A percentile compares a stretch with the other conserved stretches of the same genome.
These are phyloP conservation scores for Beauveria rudraprayagi DNA, from an alignment of 2,329 filamentous ascomycete species.

Conservation along the genomic window DNA sequence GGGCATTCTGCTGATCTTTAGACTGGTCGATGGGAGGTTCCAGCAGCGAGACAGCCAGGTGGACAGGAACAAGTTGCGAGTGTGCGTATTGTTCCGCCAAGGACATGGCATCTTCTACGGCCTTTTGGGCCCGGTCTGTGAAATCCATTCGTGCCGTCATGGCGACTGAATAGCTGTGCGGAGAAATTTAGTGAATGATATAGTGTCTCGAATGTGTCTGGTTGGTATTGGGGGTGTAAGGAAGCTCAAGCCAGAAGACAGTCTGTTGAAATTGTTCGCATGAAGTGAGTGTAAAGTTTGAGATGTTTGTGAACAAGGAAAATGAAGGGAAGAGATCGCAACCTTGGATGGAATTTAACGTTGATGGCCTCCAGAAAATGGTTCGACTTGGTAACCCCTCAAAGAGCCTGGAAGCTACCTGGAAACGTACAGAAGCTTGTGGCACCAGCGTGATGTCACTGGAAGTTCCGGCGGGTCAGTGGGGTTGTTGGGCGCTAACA, in stretches of 20 bases:
- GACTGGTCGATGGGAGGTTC: slow-evolving; percentile 68
- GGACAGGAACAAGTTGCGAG: slow-evolving; percentile 81
- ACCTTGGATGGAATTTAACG: slow-evolving; percentile 11
- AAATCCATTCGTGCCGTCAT: slow-evolving; percentile 82
- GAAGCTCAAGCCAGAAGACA: slow-evolving; percentile 1
- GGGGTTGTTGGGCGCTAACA: slow-evolving; percentile 6
- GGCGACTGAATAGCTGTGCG: slow-evolving; percentile 22
- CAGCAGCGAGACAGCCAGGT: slow-evolving; percentile 76
- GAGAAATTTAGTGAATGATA: background rate
- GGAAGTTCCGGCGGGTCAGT: slow-evolving; percentile 13
- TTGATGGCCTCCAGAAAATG: slow-evolving; percentile 13
- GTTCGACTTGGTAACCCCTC: slow-evolving; percentile 16
- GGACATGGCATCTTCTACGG: slow-evolving; percentile 78
- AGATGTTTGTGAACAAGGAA: slow-evolving; percentile 1
- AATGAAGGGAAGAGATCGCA: background rate
- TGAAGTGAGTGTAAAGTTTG: background rate
- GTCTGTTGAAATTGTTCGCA: slow-evolving; percentile 1
- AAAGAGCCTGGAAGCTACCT: slow-evolving; percentile 21
- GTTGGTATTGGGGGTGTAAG: background rate
- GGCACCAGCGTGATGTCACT: slow-evolving; percentile 19
- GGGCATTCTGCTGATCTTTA: slow-evolving; percentile 74
- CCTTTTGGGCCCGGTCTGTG: slow-evolving; percentile 85
- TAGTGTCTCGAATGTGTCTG: background rate
- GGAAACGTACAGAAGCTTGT: slow-evolving; percentile 22
- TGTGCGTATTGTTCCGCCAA: slow-evolving; percentile 87